Base-by-base conservation (phyloP, 208 protist genomes). In the Herpetomonas samuelpessoai region DNA sequence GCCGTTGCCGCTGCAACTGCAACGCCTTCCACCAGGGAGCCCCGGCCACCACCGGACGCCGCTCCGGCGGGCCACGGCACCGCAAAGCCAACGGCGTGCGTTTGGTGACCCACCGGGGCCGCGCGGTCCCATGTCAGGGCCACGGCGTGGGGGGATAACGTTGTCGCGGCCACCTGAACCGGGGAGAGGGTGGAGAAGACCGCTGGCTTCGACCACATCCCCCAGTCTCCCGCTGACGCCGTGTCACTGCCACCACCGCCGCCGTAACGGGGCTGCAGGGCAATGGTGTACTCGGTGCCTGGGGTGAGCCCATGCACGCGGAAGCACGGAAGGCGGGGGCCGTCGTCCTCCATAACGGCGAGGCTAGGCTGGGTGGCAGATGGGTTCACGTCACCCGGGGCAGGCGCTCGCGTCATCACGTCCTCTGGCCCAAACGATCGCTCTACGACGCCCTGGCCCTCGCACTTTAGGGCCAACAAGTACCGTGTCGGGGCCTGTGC, bases 221-320 rank as follows among this genome's bases (percentile, higher is more conserved):
- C 91, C 86, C 86, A 94, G 46, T 84, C 76, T 1, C 56, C 48
- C 57, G 56, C 22, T n/a, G n/a, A n/a, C 16, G 44, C 22, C 44
- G 4, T 19, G 44, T 48, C 19, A 19, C 3, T 19, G 18, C 10
- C 4, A 19, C 22, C 35, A n/a, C 62, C 55, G 45, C 83, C 76
- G 19, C 80, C 86, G 74, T 96, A 97, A 57, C 78, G 64, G 19
- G 92, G 83, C 71, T 94, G 89, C 57, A 97, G 54, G 27, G 89
- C 87, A 27, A 92, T 70, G n/a, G 84, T 51, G 74, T 97, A 95
- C 60, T 79, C 76, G 27, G 76, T 90, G 31, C 58, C 80, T 0
- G 87, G 80, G 22, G 57, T 55, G 38, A 97, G 80, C 27, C 73
- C 74, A 2, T 80, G 60, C 9, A 93, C 35, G n/a, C 76, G 53